Percentiles rank a stretch among this genome's conserved stretches.
Evolutionary conservation across 805 yeast species (phyloP).

Genomic region (Ogataea angusta): DNA sequence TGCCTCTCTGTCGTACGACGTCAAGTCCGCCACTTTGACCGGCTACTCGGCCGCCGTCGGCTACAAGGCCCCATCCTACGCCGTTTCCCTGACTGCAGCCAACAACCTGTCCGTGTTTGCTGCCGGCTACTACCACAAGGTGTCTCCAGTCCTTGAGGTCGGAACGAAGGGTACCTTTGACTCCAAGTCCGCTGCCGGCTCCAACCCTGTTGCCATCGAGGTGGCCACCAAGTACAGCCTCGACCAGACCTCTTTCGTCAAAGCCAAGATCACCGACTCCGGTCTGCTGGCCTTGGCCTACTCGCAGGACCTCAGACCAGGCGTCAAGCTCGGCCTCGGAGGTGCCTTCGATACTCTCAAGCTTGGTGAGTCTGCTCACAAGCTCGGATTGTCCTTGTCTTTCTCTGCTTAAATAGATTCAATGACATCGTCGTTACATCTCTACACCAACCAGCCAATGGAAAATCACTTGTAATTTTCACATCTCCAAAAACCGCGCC

Average conservation of each 20-base stretch:
- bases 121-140: slow-evolving; percentile 96
- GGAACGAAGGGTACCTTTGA: slow-evolving; percentile 98
- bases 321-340: slow-evolving; percentile 96
- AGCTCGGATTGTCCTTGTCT: slow-evolving; percentile 91
- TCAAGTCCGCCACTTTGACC: slow-evolving; percentile 86
- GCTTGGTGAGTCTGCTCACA: slow-evolving; percentile 95
- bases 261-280: slow-evolving; percentile 95
- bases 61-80: slow-evolving; percentile 83
- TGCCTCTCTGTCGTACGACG: slow-evolving; percentile 96
- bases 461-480: not conserved
- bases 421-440: slow-evolving; percentile 3
- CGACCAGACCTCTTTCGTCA: slow-evolving; percentile 84
- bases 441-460: not conserved
- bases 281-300: slow-evolving; percentile 92
- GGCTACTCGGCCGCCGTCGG: slow-evolving; percentile 93
- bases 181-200: slow-evolving; percentile 67
- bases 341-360: slow-evolving; percentile 94
- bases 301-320: slow-evolving; percentile 93
- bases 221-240: slow-evolving; percentile 92
- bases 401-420: slow-evolving; percentile 70
- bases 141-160: slow-evolving; percentile 86
- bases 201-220: slow-evolving; percentile 85
- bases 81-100: slow-evolving; percentile 80
- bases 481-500: not conserved
- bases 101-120: slow-evolving; percentile 85